Conservation (phyloP, 2,329 filamentous ascomycete genomes). For the Fusarium scirpi region DNA sequence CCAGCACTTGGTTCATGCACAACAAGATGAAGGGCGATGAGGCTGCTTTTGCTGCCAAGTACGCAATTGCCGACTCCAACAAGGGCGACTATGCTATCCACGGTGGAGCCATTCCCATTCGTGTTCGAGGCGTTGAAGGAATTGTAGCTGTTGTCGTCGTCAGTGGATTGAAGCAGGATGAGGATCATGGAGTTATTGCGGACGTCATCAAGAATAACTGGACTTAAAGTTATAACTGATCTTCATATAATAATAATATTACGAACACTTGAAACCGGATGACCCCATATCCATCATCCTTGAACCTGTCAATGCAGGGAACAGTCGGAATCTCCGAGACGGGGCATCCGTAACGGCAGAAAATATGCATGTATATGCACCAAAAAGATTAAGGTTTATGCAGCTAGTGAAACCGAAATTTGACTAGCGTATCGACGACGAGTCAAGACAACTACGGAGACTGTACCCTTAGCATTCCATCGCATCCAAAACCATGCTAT, state of each 20-base stretch:
- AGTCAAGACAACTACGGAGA: constrained; percentile 13
- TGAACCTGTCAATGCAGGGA: background rate
- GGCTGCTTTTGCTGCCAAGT: constrained; percentile 72
- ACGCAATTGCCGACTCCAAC: constrained; percentile 67
- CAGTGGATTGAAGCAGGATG: constrained; percentile 79
- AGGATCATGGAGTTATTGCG: constrained; percentile 82
- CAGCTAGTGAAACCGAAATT: constrained; percentile 33
- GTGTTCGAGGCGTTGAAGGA: constrained; percentile 79
- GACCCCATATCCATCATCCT: background rate
- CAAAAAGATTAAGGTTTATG: constrained; percentile 35
- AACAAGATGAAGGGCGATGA: constrained; percentile 76
- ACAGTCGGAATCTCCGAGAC: constrained; percentile 6
- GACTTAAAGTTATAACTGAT: background rate
- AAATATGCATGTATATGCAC: constrained; percentile 26
- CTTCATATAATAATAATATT: background rate
- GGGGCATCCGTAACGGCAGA: background rate
- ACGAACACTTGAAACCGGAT: constrained; percentile 4
- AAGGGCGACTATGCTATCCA: constrained; percentile 78
- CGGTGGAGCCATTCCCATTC: constrained; percentile 80
- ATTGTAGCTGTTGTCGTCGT: constrained; percentile 81
- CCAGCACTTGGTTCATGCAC: constrained; percentile 77
- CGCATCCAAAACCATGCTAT: constrained; percentile 25
- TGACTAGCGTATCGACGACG: constrained; percentile 6
- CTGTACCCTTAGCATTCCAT: constrained; percentile 1
- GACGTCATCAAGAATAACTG: constrained; percentile 72